Evolutionary conservation across 1,284 basidiomycete species (phyloP), one percentile per base, ranked within the genome.

Genomic region (Trametes polyzona): DNA sequence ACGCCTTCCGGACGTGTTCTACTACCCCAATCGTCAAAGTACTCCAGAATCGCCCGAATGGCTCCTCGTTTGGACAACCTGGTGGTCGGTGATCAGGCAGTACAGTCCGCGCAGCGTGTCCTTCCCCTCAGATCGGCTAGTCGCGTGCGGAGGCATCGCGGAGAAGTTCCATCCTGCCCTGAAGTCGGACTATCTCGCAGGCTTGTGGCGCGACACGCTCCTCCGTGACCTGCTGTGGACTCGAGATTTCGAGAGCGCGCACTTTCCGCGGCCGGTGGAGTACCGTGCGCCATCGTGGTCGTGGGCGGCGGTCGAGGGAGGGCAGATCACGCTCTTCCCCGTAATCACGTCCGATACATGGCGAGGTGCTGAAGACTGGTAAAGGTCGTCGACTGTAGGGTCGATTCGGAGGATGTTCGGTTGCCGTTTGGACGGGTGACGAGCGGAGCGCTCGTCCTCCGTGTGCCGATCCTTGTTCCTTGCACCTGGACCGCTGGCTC

Each of bases 241-340:
- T 47, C 55, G 52, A 41, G 55, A 40, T 26, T 42, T 29, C 32
- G 48, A 47, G 21, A 30, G 49, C 27, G 33, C 30, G 16, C 47
- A 53, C 2, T 48, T 54, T 4, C 32, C 35, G 2, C 9, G n/a
- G 9, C 36, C 36, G 2, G 17, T 3, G 19, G 12, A 51, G 49
- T 30, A 39, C 36, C 35, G 57, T 10, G 60, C 60, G 40, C 60
- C 60, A 10, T 51, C 57, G 26, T 62, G 57, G 57, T 59, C 60
- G 14, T 62, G 60, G 60, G 60, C 57, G 2, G 36, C 36, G 19
- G 36, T 39, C 8, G 36, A 39, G 19, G 36, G 36, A 21, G 33
- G 33, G 12, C 4, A 4, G 33, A 35, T 16, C 12, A 10, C 33
- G 12, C 24, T 3, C 36, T 19, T n/a, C n/a, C n/a, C n/a, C n/a